Evolutionary conservation across 2,329 filamentous ascomycete species (phyloP).

Genomic region (Neoscytalidium dimidiatum): DNA sequence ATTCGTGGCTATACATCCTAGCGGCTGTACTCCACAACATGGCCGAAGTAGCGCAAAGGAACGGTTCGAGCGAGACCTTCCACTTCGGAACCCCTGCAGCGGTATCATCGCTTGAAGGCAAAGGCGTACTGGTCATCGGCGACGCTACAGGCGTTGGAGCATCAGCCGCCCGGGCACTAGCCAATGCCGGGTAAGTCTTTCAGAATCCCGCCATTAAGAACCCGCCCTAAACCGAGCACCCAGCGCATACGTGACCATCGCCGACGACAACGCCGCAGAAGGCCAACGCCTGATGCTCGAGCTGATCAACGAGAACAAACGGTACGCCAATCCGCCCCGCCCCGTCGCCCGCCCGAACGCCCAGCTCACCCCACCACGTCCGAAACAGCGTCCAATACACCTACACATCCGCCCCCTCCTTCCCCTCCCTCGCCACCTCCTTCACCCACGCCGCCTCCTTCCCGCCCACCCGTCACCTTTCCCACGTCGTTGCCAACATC

Average conservation of each 20-base stretch:
- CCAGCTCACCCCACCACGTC: not conserved
- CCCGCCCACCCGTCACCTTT: conserved; percentile 26
- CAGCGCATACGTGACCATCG: conserved; percentile 31
- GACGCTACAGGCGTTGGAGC: conserved; percentile 30
- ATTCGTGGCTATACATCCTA: not conserved
- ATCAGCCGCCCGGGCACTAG: conserved; percentile 26
- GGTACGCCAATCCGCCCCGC: conserved; percentile 19
- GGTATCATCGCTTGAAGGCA: conserved; percentile 23
- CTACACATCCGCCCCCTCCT: conserved; percentile 31
- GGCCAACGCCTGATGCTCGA: conserved; percentile 21
- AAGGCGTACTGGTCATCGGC: conserved; percentile 31
- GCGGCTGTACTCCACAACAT: not conserved
- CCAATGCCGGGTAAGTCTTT: conserved; percentile 27
- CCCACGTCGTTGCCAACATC: conserved; percentile 33
- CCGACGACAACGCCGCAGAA: conserved; percentile 26
- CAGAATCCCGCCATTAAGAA: not conserved
- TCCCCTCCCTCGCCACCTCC: conserved; percentile 29
- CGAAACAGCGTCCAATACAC: conserved; percentile 29
- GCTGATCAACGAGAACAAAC: conserved; percentile 21
- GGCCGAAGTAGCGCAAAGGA: not conserved
- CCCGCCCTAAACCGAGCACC: not conserved
- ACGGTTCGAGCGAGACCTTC: not conserved
- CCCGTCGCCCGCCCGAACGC: not conserved
- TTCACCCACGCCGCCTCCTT: conserved; percentile 32
- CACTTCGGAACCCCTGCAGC: not conserved